A percentile compares a stretch with the other conserved stretches of the same genome.
Conservation (phyloP, 345 rosid genomes). For the Eucalyptus camaldulensis region DNA sequence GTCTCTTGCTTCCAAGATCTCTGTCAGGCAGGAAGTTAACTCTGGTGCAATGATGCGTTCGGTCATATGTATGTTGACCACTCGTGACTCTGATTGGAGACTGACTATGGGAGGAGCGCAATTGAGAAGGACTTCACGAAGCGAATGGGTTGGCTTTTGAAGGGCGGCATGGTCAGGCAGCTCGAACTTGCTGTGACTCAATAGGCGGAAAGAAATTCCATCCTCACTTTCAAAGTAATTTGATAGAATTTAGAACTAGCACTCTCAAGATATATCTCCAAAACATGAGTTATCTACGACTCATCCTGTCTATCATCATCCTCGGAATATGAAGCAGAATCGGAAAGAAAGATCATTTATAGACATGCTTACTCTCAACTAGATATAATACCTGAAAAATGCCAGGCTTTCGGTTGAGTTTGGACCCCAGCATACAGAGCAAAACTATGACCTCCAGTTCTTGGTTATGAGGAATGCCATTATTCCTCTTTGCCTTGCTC, state of each 20-base stretch:
- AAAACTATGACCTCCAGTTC: too few relatives aligned
- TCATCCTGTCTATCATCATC: too few relatives aligned
- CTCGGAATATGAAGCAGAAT: too few relatives aligned
- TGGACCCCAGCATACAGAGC: too few relatives aligned
- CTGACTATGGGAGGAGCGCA: neutral
- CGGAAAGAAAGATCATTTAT: too few relatives aligned
- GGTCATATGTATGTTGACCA: neutral
- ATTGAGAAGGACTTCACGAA: neutral
- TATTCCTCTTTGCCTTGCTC: too few relatives aligned
- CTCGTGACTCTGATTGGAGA: neutral
- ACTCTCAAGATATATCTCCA: too few relatives aligned
- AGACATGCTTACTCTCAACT: too few relatives aligned
- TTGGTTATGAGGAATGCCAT: too few relatives aligned
- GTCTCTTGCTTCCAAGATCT: neutral
- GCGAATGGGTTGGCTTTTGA: neutral
- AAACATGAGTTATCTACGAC: too few relatives aligned
- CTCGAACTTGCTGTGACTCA: neutral
- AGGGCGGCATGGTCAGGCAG: neutral
- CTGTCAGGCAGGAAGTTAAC: neutral
- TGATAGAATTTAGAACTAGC: neutral
- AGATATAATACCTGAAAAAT: too few relatives aligned
- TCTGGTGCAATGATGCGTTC: neutral
- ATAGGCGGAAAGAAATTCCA: neutral
- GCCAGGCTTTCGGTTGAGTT: too few relatives aligned
- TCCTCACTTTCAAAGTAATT: conserved; percentile 38